Percentiles rank a stretch among this genome's conserved stretches.
phyloP scores from a whole-genome alignment of 1,284 basidiomycete genomes.

The Coniophora puteana region DNA sequence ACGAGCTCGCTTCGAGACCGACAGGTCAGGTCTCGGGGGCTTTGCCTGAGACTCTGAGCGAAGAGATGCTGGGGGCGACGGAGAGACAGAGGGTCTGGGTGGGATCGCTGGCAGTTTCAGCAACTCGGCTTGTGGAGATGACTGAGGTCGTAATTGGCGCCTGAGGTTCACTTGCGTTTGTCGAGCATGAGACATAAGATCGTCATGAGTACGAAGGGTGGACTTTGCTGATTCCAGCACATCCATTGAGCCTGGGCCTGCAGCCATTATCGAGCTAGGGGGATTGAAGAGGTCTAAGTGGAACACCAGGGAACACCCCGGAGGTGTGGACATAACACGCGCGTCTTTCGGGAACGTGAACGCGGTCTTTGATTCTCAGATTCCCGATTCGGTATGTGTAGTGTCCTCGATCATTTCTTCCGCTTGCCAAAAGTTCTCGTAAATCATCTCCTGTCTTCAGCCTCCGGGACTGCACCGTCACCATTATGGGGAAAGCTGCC shows the following conservation, averaged over 20 bases:
- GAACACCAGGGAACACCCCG: no score
- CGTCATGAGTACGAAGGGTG: constrained; percentile 45
- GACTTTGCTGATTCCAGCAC: constrained; percentile 45
- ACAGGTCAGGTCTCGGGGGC: constrained; percentile 50
- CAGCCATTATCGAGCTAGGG: constrained; percentile 5
- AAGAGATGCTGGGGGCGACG: constrained; percentile 47
- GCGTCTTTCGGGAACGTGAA: no score
- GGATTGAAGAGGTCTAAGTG: no score
- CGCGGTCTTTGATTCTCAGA: no score
- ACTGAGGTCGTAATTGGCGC: constrained; percentile 33
- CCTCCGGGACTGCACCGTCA: not conserved
- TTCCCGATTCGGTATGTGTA: no score
- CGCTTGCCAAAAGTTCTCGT: not conserved
- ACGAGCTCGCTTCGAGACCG: constrained; percentile 68
- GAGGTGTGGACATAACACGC: no score
- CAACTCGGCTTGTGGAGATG: constrained; percentile 35
- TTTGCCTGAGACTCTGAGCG: constrained; percentile 31
- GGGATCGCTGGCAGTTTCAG: constrained; percentile 46
- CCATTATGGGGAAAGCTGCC: constrained; percentile 54
- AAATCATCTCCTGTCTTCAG: not conserved
- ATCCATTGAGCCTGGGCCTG: constrained; percentile 27
- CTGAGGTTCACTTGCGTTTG: constrained; percentile 38
- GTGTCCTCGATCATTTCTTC: no score
- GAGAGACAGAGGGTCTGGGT: constrained; percentile 37
- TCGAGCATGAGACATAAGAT: constrained; percentile 39